phyloP scores from a whole-genome alignment of 1,284 basidiomycete genomes.

The Exobasidium cylindrosporum region DNA sequence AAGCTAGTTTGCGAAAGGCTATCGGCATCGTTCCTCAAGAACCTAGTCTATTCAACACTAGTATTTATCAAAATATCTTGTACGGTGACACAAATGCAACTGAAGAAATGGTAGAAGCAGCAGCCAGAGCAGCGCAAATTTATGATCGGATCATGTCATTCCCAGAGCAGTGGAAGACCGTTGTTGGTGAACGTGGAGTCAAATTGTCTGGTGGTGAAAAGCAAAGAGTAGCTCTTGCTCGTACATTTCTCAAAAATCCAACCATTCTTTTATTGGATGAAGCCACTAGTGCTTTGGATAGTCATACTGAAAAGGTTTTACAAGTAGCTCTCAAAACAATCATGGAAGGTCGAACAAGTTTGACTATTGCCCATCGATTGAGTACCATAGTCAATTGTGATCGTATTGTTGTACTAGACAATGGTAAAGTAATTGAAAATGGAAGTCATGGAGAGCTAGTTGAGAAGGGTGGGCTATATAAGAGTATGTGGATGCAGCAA shows the following conservation, averaged over 20 bases:
- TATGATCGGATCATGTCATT: constrained; percentile 59
- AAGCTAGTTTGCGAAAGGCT: constrained; percentile 69
- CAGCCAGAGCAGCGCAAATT: constrained; percentile 51
- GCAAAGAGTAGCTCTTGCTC: constrained; percentile 79
- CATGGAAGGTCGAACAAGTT: constrained; percentile 49
- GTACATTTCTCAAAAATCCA: constrained; percentile 80
- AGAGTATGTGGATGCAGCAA: constrained; percentile 50
- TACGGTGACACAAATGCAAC: constrained; percentile 45
- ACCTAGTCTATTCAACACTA: constrained; percentile 71
- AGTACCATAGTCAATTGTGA: constrained; percentile 54
- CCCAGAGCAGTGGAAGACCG: constrained; percentile 73
- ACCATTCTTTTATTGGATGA: constrained; percentile 79
- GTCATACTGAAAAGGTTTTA: constrained; percentile 47
- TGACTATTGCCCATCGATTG: constrained; percentile 54
- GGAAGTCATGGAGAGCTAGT: constrained; percentile 51
- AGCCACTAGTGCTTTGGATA: constrained; percentile 63
- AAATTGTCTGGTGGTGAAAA: constrained; percentile 67
- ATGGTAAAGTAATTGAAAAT: constrained; percentile 33
- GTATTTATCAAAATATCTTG: constrained; percentile 60
- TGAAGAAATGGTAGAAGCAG: constrained; percentile 42
- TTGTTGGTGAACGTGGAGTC: constrained; percentile 77
- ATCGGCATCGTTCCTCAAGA: constrained; percentile 66
- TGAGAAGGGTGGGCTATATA: constrained; percentile 36
- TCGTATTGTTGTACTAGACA: constrained; percentile 36
- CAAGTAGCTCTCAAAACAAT: constrained; percentile 48